Percentiles rank a stretch among this genome's conserved stretches.
phyloP scores from a whole-genome alignment of 306 rosid genomes.

The Malus asiatica region DNA sequence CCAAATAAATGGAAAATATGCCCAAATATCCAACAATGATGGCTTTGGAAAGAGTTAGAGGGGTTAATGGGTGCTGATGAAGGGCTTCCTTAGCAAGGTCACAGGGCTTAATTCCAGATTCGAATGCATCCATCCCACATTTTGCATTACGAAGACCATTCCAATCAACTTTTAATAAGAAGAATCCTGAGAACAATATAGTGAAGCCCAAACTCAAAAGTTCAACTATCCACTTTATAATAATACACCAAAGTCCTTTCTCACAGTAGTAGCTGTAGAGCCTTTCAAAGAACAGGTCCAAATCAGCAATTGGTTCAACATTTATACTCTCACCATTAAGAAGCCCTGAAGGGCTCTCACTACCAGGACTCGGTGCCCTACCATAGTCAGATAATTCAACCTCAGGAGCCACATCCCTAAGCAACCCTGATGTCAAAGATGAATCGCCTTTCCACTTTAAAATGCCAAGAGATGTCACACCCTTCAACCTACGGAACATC shows the following conservation, averaged over 20 bases:
- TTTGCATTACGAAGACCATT: conserved; percentile 85
- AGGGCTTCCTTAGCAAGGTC: conserved; percentile 89
- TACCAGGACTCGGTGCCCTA: conserved; percentile 56
- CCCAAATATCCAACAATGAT: conserved; percentile 84
- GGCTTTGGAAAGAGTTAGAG: conserved; percentile 60
- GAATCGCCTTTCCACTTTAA: conserved; percentile 49
- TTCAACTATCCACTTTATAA: conserved; percentile 86
- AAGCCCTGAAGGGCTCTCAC: conserved; percentile 88
- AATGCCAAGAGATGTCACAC: conserved; percentile 29
- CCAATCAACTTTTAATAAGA: conserved; percentile 84
- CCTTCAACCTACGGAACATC: conserved; percentile 66
- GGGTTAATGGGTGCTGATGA: conserved; percentile 72
- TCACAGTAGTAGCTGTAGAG: conserved; percentile 81
- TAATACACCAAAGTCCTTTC: conserved; percentile 92
- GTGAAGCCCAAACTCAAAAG: conserved; percentile 81
- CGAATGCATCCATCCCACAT: conserved; percentile 96
- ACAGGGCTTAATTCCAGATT: conserved; percentile 86
- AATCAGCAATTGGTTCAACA: conserved; percentile 75
- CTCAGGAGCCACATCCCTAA: conserved; percentile 54
- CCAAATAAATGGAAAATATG: conserved; percentile 79
- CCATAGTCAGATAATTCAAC: conserved; percentile 65
- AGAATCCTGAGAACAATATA: conserved; percentile 83
- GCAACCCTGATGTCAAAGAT: conserved; percentile 50
- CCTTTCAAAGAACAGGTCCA: conserved; percentile 94
- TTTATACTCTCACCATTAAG: conserved; percentile 68